phyloP scores from a whole-genome alignment of 2,329 filamentous ascomycete genomes.

The Claviceps spartinae region DNA sequence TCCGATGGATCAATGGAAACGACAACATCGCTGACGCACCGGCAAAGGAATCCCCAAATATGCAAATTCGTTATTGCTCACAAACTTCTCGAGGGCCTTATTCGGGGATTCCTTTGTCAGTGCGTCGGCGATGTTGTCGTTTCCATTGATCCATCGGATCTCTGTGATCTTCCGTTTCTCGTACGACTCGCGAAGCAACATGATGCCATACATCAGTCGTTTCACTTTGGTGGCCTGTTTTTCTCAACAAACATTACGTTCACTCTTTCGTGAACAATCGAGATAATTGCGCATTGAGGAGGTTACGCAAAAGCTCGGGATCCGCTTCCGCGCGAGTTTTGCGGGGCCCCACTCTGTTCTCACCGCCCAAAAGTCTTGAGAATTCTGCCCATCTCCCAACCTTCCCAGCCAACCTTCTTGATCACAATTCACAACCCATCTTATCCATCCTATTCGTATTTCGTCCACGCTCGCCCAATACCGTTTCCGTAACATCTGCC shows the following conservation, averaged over 20 bases:
- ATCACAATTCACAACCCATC: no score
- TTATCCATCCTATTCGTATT: no score
- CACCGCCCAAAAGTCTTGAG: slow-evolving; percentile 24
- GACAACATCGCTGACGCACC: neutral
- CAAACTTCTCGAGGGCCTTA: neutral
- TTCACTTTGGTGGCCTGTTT: neutral
- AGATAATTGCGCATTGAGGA: no score
- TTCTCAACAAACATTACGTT: neutral
- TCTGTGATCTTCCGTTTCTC: neutral
- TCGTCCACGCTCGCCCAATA: no score
- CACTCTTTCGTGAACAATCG: neutral
- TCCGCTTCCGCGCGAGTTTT: neutral
- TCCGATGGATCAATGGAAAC: neutral
- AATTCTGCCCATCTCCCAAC: neutral
- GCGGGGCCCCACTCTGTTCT: slow-evolving; percentile 3
- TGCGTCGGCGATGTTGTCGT: neutral
- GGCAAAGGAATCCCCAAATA: neutral
- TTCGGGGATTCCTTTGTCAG: neutral
- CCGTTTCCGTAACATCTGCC: neutral
- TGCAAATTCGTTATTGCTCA: neutral
- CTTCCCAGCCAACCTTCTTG: neutral
- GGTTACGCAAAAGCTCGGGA: neutral
- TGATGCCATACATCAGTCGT: neutral
- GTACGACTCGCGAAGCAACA: neutral
- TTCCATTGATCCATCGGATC: neutral